Evolutionary conservation across 176 grass and related monocot genomes (phyloP).

Genomic region (Cocos nucifera): DNA sequence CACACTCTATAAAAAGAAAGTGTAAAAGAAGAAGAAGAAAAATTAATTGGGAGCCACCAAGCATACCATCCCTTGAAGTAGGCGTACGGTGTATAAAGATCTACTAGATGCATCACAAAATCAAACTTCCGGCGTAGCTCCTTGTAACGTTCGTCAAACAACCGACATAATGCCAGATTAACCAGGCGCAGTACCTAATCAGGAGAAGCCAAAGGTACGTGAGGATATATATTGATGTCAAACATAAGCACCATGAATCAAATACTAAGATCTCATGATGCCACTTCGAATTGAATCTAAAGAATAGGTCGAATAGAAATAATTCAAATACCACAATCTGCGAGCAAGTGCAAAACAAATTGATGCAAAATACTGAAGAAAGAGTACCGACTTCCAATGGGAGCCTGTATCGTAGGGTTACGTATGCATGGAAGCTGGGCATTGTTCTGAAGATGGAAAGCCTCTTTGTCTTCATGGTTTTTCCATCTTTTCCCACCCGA

Average conservation of each 20-base stretch:
- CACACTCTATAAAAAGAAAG: too few species aligned
- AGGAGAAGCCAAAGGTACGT: not conserved
- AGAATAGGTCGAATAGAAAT: too few species aligned
- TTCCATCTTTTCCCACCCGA: constrained; percentile 41
- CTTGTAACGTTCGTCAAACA: constrained; percentile 6
- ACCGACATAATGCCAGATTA: constrained; percentile 11
- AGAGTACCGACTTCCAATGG: constrained; percentile 38
- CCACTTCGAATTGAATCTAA: too few species aligned
- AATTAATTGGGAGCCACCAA: too few species aligned
- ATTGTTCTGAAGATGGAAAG: constrained; percentile 54
- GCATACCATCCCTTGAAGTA: constrained; percentile 61
- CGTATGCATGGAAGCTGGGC: constrained; percentile 35
- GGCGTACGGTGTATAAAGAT: constrained; percentile 48
- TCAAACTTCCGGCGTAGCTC: constrained; percentile 28
- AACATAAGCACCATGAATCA: too few species aligned
- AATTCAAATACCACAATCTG: too few species aligned
- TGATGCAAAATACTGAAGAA: too few species aligned
- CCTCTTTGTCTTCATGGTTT: constrained; percentile 34
- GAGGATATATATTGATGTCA: too few species aligned
- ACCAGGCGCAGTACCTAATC: constrained; percentile 30
- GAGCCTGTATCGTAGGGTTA: constrained; percentile 59
- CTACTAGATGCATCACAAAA: constrained; percentile 51
- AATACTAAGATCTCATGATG: too few species aligned
- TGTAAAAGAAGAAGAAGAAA: not conserved
- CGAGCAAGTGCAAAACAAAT: too few species aligned